Percentiles rank a stretch among this genome's conserved stretches.
phyloP scores from a whole-genome alignment of 495 filamentous ascomycete genomes.

The Saxophila tyrrhenica region DNA sequence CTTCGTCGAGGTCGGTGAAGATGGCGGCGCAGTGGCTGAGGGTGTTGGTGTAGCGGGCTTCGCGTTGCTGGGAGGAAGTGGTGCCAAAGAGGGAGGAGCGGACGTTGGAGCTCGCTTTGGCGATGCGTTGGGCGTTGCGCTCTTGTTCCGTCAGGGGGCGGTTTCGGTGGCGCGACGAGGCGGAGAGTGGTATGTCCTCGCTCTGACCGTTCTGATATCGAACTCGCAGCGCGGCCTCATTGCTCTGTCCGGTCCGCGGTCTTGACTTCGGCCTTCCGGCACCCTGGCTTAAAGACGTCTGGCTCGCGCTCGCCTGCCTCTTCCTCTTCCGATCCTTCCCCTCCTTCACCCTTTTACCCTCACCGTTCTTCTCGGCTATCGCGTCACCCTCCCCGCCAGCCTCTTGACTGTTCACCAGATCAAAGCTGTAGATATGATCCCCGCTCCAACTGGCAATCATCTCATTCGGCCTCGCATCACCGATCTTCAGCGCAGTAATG shows the following conservation, averaged over 20 bases:
- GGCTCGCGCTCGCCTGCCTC: constrained; percentile 29
- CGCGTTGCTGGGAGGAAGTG: constrained; percentile 14
- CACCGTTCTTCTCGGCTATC: constrained; percentile 14
- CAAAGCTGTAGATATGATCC: constrained; percentile 64
- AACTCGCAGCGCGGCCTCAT: constrained; percentile 40
- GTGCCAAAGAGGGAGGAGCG: constrained; percentile 43
- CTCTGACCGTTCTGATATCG: constrained; percentile 54
- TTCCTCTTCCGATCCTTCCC: constrained; percentile 46
- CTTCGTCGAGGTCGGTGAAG: constrained; percentile 45
- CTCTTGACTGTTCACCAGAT: constrained; percentile 53
- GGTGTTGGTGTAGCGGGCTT: constrained; percentile 35
- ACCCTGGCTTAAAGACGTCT: constrained; percentile 16
- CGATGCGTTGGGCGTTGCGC: constrained; percentile 42
- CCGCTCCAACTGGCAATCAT: constrained; percentile 68
- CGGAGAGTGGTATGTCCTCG: constrained; percentile 40
- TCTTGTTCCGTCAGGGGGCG: constrained; percentile 39
- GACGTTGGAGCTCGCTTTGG: constrained; percentile 44
- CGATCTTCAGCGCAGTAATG: constrained; percentile 71
- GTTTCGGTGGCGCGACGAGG: no score
- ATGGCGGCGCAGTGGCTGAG: constrained; percentile 39
- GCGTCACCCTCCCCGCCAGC: constrained; percentile 30
- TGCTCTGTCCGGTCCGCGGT: constrained; percentile 30
- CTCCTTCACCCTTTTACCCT: constrained; percentile 28
- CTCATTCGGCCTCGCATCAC: constrained; percentile 63
- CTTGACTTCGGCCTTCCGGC: constrained; percentile 33